Percentiles rank a stretch among this genome's conserved stretches.
Evolutionary conservation across 225 moss, liverwort and hornwort species (phyloP).

Genomic region (Marchantia polymorpha): DNA sequence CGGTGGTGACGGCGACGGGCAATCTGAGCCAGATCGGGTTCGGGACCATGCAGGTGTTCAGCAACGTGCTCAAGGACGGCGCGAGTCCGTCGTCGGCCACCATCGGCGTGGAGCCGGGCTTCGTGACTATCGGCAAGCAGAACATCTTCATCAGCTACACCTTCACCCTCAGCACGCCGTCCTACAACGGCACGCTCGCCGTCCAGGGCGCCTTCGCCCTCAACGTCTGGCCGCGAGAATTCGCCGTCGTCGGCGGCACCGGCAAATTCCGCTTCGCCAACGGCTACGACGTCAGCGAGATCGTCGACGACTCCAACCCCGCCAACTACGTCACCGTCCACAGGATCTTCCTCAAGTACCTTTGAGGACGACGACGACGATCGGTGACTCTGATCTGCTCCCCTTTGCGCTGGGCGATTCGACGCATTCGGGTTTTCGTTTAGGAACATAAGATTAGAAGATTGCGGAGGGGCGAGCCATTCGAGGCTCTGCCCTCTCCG

Average conservation of each 20-base stretch:
- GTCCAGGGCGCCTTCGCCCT: conserved; percentile 23
- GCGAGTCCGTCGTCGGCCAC: neutral
- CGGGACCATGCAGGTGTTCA: conserved; percentile 21
- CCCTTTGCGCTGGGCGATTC: no score
- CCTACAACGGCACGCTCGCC: conserved; percentile 20
- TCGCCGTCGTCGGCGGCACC: conserved; percentile 32
- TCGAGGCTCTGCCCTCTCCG: no score
- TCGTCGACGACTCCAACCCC: conserved; percentile 20
- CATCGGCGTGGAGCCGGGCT: conserved; percentile 17
- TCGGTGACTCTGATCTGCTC: no score
- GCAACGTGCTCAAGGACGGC: conserved; percentile 12
- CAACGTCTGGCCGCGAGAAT: conserved; percentile 17
- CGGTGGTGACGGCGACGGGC: conserved; percentile 13
- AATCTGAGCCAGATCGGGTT: conserved; percentile 22
- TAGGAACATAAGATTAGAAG: no score
- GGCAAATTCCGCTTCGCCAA: conserved; percentile 23
- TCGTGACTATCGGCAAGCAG: conserved; percentile 12
- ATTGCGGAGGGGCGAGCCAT: no score
- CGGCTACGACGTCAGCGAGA: conserved; percentile 15
- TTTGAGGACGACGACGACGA: no score
- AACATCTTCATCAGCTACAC: conserved; percentile 24
- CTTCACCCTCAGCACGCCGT: conserved; percentile 5
- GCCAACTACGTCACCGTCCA: conserved; percentile 20
- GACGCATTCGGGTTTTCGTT: no score
- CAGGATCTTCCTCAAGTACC: conserved; percentile 12